Evolutionary conservation across 106 monocot genomes (phyloP), one percentile per base, ranked within the genome.

Genomic region (Acorus gramineus): DNA sequence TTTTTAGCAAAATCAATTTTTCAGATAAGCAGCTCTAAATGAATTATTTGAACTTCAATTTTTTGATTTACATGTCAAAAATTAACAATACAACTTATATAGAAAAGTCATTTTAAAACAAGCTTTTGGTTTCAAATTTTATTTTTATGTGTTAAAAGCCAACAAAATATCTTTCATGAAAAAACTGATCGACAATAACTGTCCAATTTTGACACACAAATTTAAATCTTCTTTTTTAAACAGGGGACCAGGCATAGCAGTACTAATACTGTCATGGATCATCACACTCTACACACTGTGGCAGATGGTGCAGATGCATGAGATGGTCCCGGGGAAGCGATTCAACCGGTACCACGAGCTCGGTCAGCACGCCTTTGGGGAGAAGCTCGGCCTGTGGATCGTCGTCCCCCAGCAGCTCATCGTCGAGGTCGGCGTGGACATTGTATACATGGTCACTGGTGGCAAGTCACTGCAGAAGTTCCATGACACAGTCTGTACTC

Each of bases 221-320:
- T 28, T 28, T 28, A 28, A 28, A 28, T 28, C 28, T 28, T 28
- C 1, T 28, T 28, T 28, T 28, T 28, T 1, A 28, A 28, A 28
- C 70, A 84, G 87, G 87, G 87, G 78, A 13, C 84, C 84, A 3
- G 87, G 87, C 6, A 53, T 87, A 5, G 73, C 59, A 2, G 66
- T 84, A 8, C 74, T 87, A 0, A 50, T 87, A 2, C 6, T 84
- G 13, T 87, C 87, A 8, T 87, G 84, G 84, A 42, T 84, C 64
- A 71, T 87, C 74, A 87, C 87, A 3, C 64, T 87, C 0, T 87
- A 81, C 80, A 87, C 87, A 0, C 73, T 87, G 0, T 87, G 87
- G 87, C 87, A 87, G 55, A 87, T 87, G 87, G 87, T 87, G 4
- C 81, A 87, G 71, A 87, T 87, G 87, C 87, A 87, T 42, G 87